A percentile compares a stretch with the other conserved stretches of the same genome.
phyloP scores from a whole-genome alignment of 805 yeast species.

The Starmera caribaea region DNA sequence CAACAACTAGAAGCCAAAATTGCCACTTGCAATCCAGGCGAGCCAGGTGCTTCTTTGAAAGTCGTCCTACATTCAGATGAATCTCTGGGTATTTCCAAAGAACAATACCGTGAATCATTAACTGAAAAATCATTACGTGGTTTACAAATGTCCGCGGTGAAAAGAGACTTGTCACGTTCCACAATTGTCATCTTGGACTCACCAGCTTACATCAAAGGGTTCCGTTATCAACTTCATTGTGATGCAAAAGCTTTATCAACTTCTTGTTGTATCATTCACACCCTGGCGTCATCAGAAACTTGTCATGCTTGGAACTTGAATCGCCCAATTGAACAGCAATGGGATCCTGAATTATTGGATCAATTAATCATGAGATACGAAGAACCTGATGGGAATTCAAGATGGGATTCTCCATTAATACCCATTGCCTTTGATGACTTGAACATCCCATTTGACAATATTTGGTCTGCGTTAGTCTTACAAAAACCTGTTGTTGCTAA shows the following conservation, averaged over 20 bases:
- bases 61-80: conserved; percentile 74
- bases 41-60: conserved; percentile 44
- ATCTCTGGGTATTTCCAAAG: conserved; percentile 59
- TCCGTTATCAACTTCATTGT: conserved; percentile 87
- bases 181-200: conserved; percentile 80
- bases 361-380: conserved; percentile 81
- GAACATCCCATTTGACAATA: conserved; percentile 50
- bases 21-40: conserved; percentile 26
- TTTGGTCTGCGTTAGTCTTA: conserved; percentile 51
- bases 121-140: conserved; percentile 80
- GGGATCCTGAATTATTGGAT: conserved; percentile 58
- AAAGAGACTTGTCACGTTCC: conserved; percentile 60
- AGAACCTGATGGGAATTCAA: conserved; percentile 75
- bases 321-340: conserved; percentile 25
- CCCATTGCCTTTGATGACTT: conserved; percentile 49
- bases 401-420: conserved; percentile 94
- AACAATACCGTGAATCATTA: conserved; percentile 58
- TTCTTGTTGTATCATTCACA: conserved; percentile 74
- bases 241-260: conserved; percentile 83
- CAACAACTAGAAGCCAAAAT: conserved; percentile 37
- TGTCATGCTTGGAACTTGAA: conserved; percentile 54
- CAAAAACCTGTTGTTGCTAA: conserved; percentile 63
- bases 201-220: conserved; percentile 86
- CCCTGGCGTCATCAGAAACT: conserved; percentile 54
- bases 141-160: conserved; percentile 79